Evolutionary conservation across 192 early-diverging fungal species (phyloP).

Genomic region (Phycomyces blakesleeanus): DNA sequence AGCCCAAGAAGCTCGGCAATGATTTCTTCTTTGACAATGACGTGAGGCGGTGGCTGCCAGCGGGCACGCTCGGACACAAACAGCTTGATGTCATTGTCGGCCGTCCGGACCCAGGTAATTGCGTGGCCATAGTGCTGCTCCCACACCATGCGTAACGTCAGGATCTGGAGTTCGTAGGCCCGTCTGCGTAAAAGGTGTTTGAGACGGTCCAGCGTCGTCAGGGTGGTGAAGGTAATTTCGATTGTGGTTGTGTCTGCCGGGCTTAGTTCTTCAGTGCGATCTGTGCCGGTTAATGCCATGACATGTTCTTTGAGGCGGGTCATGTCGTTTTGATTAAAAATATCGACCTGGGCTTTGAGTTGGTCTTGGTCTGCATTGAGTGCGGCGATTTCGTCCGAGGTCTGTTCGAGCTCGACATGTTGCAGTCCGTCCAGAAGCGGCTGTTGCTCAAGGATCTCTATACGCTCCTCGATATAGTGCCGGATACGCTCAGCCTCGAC

Average conservation of each 20-base stretch:
- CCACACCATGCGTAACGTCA: slow-evolving; percentile 36
- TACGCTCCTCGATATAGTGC: slow-evolving; percentile 35
- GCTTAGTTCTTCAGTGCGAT: slow-evolving; percentile 25
- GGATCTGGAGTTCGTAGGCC: slow-evolving; percentile 31
- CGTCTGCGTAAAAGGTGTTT: slow-evolving; percentile 28
- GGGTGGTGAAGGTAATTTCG: slow-evolving; percentile 40
- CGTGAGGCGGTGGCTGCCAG: slow-evolving; percentile 12
- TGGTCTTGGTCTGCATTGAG: slow-evolving; percentile 28
- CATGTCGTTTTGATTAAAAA: slow-evolving; percentile 42
- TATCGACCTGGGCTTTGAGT: slow-evolving; percentile 36
- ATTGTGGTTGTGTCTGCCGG: slow-evolving; percentile 48
- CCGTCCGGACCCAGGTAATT: slow-evolving; percentile 16
- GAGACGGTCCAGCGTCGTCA: slow-evolving; percentile 37
- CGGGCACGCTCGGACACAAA: slow-evolving; percentile 26
- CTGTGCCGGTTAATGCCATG: slow-evolving; percentile 32
- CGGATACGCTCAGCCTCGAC: slow-evolving; percentile 42
- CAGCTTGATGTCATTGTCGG: slow-evolving; percentile 13
- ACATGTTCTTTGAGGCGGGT: slow-evolving; percentile 41
- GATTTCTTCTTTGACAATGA: not conserved
- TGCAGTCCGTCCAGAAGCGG: slow-evolving; percentile 24
- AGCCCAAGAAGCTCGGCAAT: slow-evolving; percentile 4
- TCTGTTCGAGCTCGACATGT: slow-evolving; percentile 10
- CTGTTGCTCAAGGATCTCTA: slow-evolving; percentile 23
- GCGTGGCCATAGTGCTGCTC: slow-evolving; percentile 33
- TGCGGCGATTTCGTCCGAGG: slow-evolving; percentile 25